Conservation (phyloP, 805 yeast genomes). For the Ogataea saltuana region DNA sequence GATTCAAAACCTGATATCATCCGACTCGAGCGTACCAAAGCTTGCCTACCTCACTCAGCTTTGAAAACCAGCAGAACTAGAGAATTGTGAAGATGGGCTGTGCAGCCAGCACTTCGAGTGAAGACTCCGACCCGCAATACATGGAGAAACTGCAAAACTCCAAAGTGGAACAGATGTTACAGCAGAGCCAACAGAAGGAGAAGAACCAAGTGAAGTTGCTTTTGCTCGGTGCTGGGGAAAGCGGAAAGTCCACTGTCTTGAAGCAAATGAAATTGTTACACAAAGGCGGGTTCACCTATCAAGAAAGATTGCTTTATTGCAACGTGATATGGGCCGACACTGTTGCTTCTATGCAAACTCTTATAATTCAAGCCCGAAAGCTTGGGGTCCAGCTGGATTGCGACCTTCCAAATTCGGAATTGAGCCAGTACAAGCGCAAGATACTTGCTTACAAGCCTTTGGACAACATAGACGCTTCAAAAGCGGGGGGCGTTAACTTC, state of each 20-base stretch:
- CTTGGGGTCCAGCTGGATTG: slow-evolving; percentile 65
- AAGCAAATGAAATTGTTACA: slow-evolving; percentile 87
- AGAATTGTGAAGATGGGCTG: slow-evolving; percentile 60
- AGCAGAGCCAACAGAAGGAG: slow-evolving; percentile 50
- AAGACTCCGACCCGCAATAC: slow-evolving; percentile 51
- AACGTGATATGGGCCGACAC: slow-evolving; percentile 94
- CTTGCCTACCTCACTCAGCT: no score
- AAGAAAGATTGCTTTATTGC: slow-evolving; percentile 76
- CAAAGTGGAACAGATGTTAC: slow-evolving; percentile 57
- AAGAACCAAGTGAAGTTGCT: slow-evolving; percentile 67
- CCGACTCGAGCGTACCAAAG: no score
- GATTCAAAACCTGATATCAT: no score
- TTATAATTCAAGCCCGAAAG: slow-evolving; percentile 74
- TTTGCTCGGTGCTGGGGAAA: slow-evolving; percentile 91
- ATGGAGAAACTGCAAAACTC: slow-evolving; percentile 44
- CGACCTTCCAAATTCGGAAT: slow-evolving; percentile 52
- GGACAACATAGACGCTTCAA: slow-evolving; percentile 60
- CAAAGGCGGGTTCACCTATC: slow-evolving; percentile 77
- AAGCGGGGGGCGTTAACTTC: slow-evolving; percentile 66
- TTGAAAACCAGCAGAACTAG: not conserved
- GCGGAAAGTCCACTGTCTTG: slow-evolving; percentile 90
- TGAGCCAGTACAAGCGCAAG: slow-evolving; percentile 49
- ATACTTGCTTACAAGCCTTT: slow-evolving; percentile 59
- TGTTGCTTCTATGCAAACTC: slow-evolving; percentile 75
- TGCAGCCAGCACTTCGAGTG: slow-evolving; percentile 49